phyloP scores from a whole-genome alignment of 176 grass and related monocot genomes.

The Pharus latifolius region DNA sequence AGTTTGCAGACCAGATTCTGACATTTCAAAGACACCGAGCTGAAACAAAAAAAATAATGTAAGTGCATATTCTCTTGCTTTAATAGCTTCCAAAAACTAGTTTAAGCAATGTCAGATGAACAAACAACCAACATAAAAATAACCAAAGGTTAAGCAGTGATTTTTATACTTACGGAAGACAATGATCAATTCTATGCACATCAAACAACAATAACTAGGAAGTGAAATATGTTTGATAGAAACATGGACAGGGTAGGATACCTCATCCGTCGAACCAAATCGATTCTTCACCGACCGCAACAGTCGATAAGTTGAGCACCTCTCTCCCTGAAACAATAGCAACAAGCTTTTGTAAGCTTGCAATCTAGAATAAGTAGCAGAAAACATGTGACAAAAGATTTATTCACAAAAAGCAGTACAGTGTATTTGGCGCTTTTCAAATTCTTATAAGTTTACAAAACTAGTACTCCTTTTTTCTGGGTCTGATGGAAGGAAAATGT shows the following conservation, averaged over 20 bases:
- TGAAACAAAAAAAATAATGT: slow-evolving; percentile 25
- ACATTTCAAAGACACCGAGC: slow-evolving; percentile 97
- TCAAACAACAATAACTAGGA: no score
- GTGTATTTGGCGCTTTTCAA: neutral
- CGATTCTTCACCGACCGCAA: slow-evolving; percentile 88
- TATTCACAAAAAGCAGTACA: neutral
- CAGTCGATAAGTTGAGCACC: slow-evolving; percentile 62
- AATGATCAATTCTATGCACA: no score
- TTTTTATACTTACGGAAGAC: no score
- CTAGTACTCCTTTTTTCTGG: neutral
- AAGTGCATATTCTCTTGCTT: slow-evolving; percentile 3
- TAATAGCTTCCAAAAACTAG: neutral
- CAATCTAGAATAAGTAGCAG: neutral
- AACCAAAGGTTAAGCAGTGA: no score
- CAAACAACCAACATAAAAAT: neutral
- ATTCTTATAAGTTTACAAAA: slow-evolving; percentile 4
- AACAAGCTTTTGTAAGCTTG: slow-evolving; percentile 12
- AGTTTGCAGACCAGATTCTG: slow-evolving; percentile 66
- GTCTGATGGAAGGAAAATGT: neutral
- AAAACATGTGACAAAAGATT: slow-evolving; percentile 4
- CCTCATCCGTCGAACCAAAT: slow-evolving; percentile 91
- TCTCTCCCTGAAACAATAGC: slow-evolving; percentile 68
- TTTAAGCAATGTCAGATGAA: neutral
- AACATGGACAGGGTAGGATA: neutral
- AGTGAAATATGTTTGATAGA: slow-evolving; percentile 2